Evolutionary conservation across 805 yeast species (phyloP).

Genomic region (Blastobotrys parvus): DNA sequence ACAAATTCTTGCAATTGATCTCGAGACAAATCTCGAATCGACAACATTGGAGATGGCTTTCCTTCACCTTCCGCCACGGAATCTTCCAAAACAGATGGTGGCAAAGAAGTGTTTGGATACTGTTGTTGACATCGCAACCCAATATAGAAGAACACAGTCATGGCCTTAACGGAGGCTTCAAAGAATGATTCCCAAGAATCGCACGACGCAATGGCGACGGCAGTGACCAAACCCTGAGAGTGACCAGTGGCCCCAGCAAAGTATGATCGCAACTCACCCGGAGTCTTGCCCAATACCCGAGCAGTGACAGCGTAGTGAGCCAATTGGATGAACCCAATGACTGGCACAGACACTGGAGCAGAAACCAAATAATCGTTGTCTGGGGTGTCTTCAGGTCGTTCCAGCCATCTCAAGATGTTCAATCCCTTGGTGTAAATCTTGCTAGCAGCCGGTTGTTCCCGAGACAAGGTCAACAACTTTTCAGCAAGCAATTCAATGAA

Average conservation of each 20-base stretch:
- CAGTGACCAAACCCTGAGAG: slow-evolving; percentile 64
- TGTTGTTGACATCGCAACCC: slow-evolving; percentile 87
- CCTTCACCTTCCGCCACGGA: slow-evolving; percentile 93
- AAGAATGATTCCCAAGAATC: slow-evolving; percentile 81
- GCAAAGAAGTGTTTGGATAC: slow-evolving; percentile 88
- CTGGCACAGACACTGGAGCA: slow-evolving; percentile 94
- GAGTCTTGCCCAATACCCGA: slow-evolving; percentile 73
- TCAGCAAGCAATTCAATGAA: slow-evolving; percentile 63
- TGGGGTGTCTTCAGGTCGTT: slow-evolving; percentile 78
- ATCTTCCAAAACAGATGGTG: slow-evolving; percentile 89
- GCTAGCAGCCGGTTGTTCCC: slow-evolving; percentile 66
- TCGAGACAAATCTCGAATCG: slow-evolving; percentile 77
- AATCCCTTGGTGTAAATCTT: slow-evolving; percentile 92
- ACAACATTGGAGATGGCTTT: slow-evolving; percentile 93
- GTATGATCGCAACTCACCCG: slow-evolving; percentile 72
- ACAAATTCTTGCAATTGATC: slow-evolving; percentile 74
- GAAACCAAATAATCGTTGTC: slow-evolving; percentile 78
- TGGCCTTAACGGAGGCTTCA: slow-evolving; percentile 63
- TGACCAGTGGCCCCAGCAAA: slow-evolving; percentile 41
- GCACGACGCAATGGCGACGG: slow-evolving; percentile 77
- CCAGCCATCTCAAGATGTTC: slow-evolving; percentile 81
- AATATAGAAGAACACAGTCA: slow-evolving; percentile 80
- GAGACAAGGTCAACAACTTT: slow-evolving; percentile 58
- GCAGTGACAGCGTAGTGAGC: slow-evolving; percentile 88
- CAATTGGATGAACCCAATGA: slow-evolving; percentile 91